Percentiles rank a stretch among this genome's conserved stretches.
phyloP scores from a whole-genome alignment of 371 early-diverging fungal genomes.

The Umbelopsis sp. region DNA sequence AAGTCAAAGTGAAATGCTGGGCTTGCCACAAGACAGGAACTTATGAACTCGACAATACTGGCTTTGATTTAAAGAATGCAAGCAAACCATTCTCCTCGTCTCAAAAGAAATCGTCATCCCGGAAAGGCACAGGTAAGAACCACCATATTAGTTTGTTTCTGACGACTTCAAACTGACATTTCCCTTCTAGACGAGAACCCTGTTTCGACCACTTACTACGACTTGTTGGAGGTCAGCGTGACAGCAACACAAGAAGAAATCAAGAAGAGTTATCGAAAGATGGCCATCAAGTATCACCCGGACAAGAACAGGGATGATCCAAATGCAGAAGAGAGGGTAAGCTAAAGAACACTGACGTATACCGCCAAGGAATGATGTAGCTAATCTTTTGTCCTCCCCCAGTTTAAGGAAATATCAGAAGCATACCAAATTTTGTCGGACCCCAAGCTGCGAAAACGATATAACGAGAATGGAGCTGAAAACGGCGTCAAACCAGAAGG shows the following conservation, averaged over 20 bases:
- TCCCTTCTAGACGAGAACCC: slow-evolving; percentile 70
- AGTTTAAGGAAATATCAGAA: slow-evolving; percentile 91
- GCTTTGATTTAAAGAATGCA: slow-evolving; percentile 35
- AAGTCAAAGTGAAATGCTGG: slow-evolving; percentile 56
- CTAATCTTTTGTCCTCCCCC: neutral
- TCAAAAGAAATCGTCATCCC: slow-evolving; percentile 25
- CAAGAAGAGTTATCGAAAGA: slow-evolving; percentile 92
- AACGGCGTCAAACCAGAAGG: slow-evolving; percentile 68
- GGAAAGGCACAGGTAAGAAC: slow-evolving; percentile 53
- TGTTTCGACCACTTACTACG: slow-evolving; percentile 83
- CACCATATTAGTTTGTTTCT: neutral
- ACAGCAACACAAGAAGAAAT: slow-evolving; percentile 88
- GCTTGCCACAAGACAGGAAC: slow-evolving; percentile 49
- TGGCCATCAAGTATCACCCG: slow-evolving; percentile 94
- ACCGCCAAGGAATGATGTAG: neutral
- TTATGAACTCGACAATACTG: slow-evolving; percentile 52
- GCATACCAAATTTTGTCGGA: slow-evolving; percentile 92
- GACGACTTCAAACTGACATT: slow-evolving; percentile 24
- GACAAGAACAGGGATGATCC: slow-evolving; percentile 89
- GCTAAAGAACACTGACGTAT: neutral
- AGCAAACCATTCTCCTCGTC: slow-evolving; percentile 32
- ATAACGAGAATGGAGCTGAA: slow-evolving; percentile 83
- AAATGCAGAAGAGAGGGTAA: slow-evolving; percentile 84
- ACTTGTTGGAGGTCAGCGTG: slow-evolving; percentile 82
- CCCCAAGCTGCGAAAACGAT: slow-evolving; percentile 80